Evolutionary conservation across 345 rosid genomes (phyloP).

Genomic region (Salix suchowensis): DNA sequence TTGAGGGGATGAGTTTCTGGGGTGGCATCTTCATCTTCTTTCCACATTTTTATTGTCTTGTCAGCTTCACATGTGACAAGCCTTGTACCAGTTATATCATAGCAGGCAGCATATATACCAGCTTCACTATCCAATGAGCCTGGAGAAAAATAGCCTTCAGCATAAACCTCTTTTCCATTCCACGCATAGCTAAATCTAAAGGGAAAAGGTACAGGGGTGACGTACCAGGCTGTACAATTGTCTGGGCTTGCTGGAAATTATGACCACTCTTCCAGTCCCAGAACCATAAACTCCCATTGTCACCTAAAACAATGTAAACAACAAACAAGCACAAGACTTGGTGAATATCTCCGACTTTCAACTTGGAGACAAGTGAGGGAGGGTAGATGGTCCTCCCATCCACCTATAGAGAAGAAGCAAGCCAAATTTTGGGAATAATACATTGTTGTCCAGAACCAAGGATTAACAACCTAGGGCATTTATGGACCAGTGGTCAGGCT

Average conservation of each 20-base stretch:
- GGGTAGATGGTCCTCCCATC: not conserved
- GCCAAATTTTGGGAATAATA: not conserved
- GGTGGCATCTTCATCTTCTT: conserved; percentile 87
- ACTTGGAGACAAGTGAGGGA: not conserved
- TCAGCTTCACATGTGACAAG: conserved; percentile 86
- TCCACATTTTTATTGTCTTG: conserved; percentile 98
- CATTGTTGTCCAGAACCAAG: not conserved
- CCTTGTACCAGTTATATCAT: conserved; percentile 84
- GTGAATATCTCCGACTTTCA: not conserved
- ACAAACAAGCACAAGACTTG: conserved; percentile 1
- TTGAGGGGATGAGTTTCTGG: conserved; percentile 92
- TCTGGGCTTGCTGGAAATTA: conserved; percentile 91
- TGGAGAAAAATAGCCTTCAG: conserved; percentile 19
- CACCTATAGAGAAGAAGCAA: not conserved
- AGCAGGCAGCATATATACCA: conserved; percentile 76
- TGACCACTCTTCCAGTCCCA: conserved; percentile 99
- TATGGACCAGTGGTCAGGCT: no score
- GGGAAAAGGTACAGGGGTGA: not conserved
- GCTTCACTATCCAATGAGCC: conserved; percentile 99
- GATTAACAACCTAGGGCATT: not conserved
- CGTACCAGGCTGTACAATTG: conserved; percentile 92
- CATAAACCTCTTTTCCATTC: not conserved
- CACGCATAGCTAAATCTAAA: not conserved
- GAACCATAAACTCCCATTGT: conserved; percentile 97
- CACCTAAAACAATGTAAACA: conserved; percentile 44